These are phyloP conservation scores for Begonia loranthoides DNA, from an alignment of 306 rosid species.

Conservation along the genomic window DNA sequence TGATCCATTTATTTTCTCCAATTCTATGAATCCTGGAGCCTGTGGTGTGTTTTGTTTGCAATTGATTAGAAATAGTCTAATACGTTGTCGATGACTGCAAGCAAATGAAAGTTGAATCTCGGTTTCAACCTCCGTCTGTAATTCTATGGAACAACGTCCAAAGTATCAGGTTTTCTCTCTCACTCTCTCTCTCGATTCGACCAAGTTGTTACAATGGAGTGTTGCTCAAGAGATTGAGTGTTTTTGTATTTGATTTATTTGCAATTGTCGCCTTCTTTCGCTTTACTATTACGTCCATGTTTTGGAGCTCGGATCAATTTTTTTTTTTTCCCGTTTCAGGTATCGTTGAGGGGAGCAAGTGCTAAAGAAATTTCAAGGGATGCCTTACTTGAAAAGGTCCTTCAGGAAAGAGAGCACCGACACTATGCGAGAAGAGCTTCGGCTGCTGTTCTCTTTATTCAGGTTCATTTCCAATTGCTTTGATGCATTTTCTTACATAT, in stretches of 20 bases:
- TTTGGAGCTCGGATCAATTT: not conserved
- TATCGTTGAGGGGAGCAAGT: slow-evolving; percentile 88
- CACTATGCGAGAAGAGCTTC: slow-evolving; percentile 68
- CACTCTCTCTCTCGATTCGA: not conserved
- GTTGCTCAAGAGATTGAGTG: not conserved
- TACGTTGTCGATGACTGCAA: not conserved
- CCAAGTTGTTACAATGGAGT: not conserved
- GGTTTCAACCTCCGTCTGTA: not conserved
- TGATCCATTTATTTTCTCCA: too few species aligned
- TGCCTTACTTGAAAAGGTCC: slow-evolving; percentile 73
- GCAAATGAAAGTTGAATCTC: slow-evolving; percentile 6
- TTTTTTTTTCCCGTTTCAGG: slow-evolving; percentile 21
- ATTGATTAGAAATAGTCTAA: not conserved
- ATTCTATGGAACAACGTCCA: slow-evolving; percentile 9
- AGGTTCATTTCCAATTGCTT: slow-evolving; percentile 28
- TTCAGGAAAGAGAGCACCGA: slow-evolving; percentile 81
- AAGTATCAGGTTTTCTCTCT: slow-evolving; percentile 14
- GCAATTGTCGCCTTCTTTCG: not conserved
- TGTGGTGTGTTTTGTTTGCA: not conserved
- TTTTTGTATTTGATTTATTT: not conserved
- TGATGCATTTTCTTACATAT: too few species aligned
- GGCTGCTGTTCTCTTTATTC: slow-evolving; percentile 75
- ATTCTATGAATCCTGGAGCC: too few species aligned
- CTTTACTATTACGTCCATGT: not conserved
- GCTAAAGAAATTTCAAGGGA: slow-evolving; percentile 92